Evolutionary conservation across 805 yeast genomes (phyloP), one percentile per base, ranked within the genome.

Genomic region (Saccharomyces paradoxus): DNA sequence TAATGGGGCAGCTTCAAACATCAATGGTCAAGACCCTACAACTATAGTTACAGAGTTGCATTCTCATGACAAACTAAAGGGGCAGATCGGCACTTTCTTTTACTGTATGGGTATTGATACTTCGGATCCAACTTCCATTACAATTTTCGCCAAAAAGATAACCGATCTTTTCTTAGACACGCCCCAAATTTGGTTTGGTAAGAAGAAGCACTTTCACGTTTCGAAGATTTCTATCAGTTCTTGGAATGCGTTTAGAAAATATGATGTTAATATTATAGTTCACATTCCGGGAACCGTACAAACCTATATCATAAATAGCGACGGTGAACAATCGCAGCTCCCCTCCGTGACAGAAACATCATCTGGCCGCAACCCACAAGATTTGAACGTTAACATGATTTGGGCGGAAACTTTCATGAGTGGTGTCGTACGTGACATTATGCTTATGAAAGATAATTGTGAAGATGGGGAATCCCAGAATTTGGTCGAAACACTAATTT

Each of bases 141-240:
- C 91, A 14, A 90, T 89, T 1, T 81, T 81, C 55, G 70, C 86
- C 53, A 86, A 84, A 65, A 78, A 81, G 4, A 64, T 86, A 56
- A 84, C 88, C 37, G 85, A 79, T 52, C 73, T 83, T 44, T 81
- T 86, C 31, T 66, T 77, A 30, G 81, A 78, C 54, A 72, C 78
- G 22, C 80, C 81, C 4, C 94, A 86, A 65, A 70, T 79, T 48
- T 86, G 94, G 94, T 86, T 85, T 71, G 89, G 89, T 9, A 87
- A 82, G 64, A 76, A 76, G 58, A 85, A 80, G 61, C 76, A 78
- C 55, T 85, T 81, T 78, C 81, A 80, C 59, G 88, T 86, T 9
- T 79, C 81, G 14, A 81, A 82, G 62, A 82, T 87, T 50, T 78
- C 84, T 0, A 83, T 82, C 63, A 82, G 87, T 52, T 69, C 82